Evolutionary conservation across 345 rosid species (phyloP), one percentile per base, ranked within the genome.

Genomic region (Erysimum cheiranthoides): DNA sequence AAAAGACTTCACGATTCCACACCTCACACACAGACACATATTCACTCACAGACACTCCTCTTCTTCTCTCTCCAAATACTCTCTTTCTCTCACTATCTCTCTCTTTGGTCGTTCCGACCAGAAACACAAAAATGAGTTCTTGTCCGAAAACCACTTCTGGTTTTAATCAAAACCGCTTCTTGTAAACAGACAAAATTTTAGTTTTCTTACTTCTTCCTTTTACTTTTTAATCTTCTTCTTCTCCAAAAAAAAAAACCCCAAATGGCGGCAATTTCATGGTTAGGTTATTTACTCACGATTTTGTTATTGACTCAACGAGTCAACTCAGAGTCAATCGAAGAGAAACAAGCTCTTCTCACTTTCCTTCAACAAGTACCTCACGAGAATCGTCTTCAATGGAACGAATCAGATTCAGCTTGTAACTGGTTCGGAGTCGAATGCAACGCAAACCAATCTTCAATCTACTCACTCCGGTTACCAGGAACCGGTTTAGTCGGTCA

Each of bases 401-500:
- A 85, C 83, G 69, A 74, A 39, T 84, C 93, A 10, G 80, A 53
- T 70, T 86, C 99, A 10, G 93, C 90, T 46, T 95, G 99, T 75
- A 68, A 40, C 78, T 95, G 97, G 97, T 84, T 90, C 47, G 98
- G 98, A 3, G 85, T 94, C 13, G 47, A n/a, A 54, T 95, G 99
- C 85, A 86, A 88, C 81, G 16, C 79, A 6, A 72, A 74, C 68
- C 83, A 78, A 13, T 87, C 96, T 5, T 85, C 65, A 50, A 84
- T 95, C 40, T 43, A 60, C 79, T 70, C 78, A 10, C 90, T 95
- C 74, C 96, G 97, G 6, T 88, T 95, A 21, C 99, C 99, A 13
- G 99, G 89, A 0, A 93, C 80, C 17, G 96, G 92, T 39, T 90
- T 95, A 21, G 82, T 92, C 1, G 99, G 99, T 34, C 64, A 81